Conservation (phyloP, 2,329 filamentous ascomycete genomes). For the Fusarium aywerte region DNA sequence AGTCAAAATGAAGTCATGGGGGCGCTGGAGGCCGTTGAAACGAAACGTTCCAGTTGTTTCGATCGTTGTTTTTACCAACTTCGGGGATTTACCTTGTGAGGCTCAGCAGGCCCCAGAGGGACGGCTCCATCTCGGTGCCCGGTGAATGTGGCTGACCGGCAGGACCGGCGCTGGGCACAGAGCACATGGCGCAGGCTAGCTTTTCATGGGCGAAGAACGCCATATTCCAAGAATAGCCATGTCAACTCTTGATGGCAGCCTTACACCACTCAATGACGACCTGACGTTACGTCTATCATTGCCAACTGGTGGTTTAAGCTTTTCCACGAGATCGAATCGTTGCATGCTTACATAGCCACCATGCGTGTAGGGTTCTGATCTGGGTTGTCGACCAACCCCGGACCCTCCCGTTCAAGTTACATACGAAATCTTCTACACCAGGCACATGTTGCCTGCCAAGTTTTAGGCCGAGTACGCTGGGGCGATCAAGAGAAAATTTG, state of each 20-base stretch:
- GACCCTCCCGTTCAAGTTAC: not conserved
- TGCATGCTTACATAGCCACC: conserved; percentile 37
- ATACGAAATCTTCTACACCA: conserved; percentile 10
- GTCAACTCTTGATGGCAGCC: conserved; percentile 23
- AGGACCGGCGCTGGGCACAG: conserved; percentile 37
- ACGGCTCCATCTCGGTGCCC: conserved; percentile 16
- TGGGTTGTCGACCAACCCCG: conserved; percentile 4
- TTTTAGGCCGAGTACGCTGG: conserved; percentile 2
- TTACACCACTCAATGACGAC: conserved; percentile 17
- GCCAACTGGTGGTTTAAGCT: conserved; percentile 32
- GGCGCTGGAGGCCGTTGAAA: conserved; percentile 12
- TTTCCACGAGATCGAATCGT: conserved; percentile 39
- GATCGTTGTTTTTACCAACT: conserved; percentile 27
- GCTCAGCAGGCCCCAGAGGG: conserved; percentile 18
- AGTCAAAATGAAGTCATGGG: conserved; percentile 39
- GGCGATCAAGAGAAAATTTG: conserved; percentile 12
- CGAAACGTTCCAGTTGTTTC: conserved; percentile 25
- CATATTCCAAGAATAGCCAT: conserved; percentile 45
- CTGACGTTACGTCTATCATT: conserved; percentile 31
- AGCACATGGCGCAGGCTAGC: conserved; percentile 22
- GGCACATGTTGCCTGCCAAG: conserved; percentile 25
- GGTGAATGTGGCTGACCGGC: conserved; percentile 38
- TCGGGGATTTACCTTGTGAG: conserved; percentile 29
- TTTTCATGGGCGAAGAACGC: conserved; percentile 25
- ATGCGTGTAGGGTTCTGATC: conserved; percentile 20